These are phyloP conservation scores for Pilatotrama ljubarskyi DNA, from an alignment of 768 basidiomycete species.

Conservation along the genomic window DNA sequence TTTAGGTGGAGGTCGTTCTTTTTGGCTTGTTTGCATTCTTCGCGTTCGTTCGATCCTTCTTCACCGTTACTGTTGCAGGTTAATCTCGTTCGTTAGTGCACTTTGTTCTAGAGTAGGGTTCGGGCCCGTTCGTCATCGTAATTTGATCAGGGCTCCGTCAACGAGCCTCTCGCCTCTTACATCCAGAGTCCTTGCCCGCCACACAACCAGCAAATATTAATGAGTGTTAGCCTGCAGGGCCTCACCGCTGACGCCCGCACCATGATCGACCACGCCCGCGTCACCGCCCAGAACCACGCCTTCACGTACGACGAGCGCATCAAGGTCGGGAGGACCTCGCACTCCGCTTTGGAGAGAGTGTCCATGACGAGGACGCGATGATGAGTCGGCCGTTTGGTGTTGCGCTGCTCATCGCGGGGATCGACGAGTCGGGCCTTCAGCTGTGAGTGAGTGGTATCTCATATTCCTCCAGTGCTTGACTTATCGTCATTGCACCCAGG, in stretches of 20 bases:
- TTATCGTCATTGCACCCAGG: slow-evolving; percentile 45
- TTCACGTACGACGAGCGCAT: slow-evolving; percentile 98
- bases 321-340: slow-evolving; percentile 99
- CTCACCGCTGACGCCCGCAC: slow-evolving; percentile 97
- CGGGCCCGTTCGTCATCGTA: slow-evolving; percentile 9
- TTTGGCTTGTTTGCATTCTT: neutral
- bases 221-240: too few relatives aligned
- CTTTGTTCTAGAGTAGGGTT: neutral
- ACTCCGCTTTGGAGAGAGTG: slow-evolving; percentile 96
- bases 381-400: slow-evolving; percentile 99
- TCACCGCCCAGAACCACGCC: slow-evolving; percentile 91
- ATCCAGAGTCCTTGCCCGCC: too few relatives aligned
- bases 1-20: neutral
- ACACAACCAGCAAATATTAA: too few relatives aligned
- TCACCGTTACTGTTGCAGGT: neutral
- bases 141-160: neutral
- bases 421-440: slow-evolving; percentile 95
- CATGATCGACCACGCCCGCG: slow-evolving; percentile 99
- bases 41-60: neutral
- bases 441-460: slow-evolving; percentile 61
- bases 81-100: neutral
- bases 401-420: slow-evolving; percentile 94
- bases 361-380: slow-evolving; percentile 98
- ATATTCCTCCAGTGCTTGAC: neutral
- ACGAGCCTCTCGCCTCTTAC: neutral